phyloP scores from a whole-genome alignment of 164 flowering plant species.

The Sedum album region DNA sequence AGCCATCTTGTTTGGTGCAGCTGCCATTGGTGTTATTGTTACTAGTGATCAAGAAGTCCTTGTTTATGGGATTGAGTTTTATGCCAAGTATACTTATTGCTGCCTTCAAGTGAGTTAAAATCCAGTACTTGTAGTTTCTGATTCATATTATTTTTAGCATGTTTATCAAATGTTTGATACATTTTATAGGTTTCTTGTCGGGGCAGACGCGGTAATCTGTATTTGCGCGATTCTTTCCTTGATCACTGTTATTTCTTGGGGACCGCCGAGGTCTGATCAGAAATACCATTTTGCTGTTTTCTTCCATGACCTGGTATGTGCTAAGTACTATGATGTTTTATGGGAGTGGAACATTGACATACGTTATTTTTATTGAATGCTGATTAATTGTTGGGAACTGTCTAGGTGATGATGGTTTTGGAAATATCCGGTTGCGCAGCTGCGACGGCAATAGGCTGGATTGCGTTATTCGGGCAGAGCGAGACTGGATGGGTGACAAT shows the following conservation, averaged over 20 bases:
- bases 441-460: constrained; percentile 41
- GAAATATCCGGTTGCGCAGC: constrained; percentile 41
- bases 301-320: constrained; percentile 48
- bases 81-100: constrained; percentile 31
- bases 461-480: constrained; percentile 37
- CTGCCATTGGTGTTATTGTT: constrained; percentile 29
- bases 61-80: constrained; percentile 19
- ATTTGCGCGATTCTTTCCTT: constrained; percentile 33
- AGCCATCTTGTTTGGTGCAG: constrained; percentile 23
- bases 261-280: constrained; percentile 12
- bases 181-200: constrained; percentile 40
- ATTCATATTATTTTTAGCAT: background rate
- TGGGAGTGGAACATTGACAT: too few species aligned
- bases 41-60: constrained; percentile 24
- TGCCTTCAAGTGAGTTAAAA: constrained; percentile 29
- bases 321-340: background rate
- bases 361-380: background rate
- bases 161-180: background rate
- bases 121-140: background rate
- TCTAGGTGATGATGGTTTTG: constrained; percentile 41
- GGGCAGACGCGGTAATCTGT: constrained; percentile 26
- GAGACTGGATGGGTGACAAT: constrained; percentile 42
- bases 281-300: constrained; percentile 29
- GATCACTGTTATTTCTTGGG: constrained; percentile 10
- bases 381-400: background rate